Conservation (phyloP, 371 early-diverging fungal genomes). For the Chytridium lagenaria region DNA sequence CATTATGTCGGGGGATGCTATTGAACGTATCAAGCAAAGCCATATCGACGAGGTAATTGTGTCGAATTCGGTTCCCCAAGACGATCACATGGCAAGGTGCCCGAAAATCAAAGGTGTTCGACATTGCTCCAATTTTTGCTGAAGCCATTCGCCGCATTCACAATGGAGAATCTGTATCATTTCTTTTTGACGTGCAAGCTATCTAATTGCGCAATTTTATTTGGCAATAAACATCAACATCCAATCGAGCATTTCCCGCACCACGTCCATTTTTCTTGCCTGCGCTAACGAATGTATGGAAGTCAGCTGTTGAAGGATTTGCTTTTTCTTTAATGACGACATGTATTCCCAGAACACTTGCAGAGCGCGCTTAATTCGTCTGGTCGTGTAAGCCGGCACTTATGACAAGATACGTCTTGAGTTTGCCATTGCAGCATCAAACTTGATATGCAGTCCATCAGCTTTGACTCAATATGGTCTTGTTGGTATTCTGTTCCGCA, state of each 20-base stretch:
- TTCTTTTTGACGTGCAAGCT: conserved; percentile 64
- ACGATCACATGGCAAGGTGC: conserved; percentile 76
- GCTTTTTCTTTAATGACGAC: conserved; percentile 45
- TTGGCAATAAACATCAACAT: conserved; percentile 25
- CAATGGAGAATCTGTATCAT: conserved; percentile 91
- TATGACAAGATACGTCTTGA: conserved; percentile 84
- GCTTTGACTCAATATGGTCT: conserved; percentile 72
- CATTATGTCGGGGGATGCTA: conserved; percentile 84
- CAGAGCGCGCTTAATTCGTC: conserved; percentile 71
- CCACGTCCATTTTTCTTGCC: conserved; percentile 62
- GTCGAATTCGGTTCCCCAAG: conserved; percentile 89
- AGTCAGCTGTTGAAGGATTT: conserved; percentile 59
- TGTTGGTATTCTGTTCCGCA: conserved; percentile 81
- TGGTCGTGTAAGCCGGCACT: conserved; percentile 78
- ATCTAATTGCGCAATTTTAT: background rate
- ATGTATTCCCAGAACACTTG: conserved; percentile 67
- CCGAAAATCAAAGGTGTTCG: conserved; percentile 78
- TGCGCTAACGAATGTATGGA: conserved; percentile 71
- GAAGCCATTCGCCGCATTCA: conserved; percentile 96
- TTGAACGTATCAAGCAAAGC: conserved; percentile 78
- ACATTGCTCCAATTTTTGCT: conserved; percentile 85
- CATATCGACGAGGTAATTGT: conserved; percentile 82
- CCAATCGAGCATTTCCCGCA: conserved; percentile 66
- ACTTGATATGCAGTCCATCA: conserved; percentile 72
- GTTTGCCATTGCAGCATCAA: conserved; percentile 74